Percentiles rank a stretch among this genome's conserved stretches.
These are phyloP conservation scores for Pseudonitzschia delicatissima DNA, from an alignment of 108 stramenopile species.

Conservation along the genomic window DNA sequence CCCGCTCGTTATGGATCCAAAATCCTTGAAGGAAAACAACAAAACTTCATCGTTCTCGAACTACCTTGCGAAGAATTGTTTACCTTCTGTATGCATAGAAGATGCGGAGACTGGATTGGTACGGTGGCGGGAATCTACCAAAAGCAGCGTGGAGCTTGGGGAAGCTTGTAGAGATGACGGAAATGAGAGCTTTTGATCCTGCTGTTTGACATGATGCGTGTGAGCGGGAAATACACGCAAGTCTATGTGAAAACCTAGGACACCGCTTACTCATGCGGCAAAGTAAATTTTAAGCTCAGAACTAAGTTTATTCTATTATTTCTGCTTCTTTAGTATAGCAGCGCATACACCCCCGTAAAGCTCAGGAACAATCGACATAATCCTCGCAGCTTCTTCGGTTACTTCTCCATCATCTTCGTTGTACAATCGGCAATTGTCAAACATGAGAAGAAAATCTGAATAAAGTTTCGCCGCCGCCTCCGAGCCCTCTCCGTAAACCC, in stretches of 20 bases:
- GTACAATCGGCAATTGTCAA: constrained; percentile 72
- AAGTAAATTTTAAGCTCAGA: too few species aligned
- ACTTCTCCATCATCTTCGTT: constrained; percentile 69
- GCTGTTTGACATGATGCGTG: neutral
- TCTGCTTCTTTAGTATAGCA: constrained; percentile 24
- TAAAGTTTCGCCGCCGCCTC: constrained; percentile 52
- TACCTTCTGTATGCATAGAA: constrained; percentile 23
- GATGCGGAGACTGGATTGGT: constrained; percentile 16
- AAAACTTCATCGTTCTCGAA: neutral
- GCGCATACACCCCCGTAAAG: constrained; percentile 44
- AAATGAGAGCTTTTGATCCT: neutral
- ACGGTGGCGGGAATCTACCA: constrained; percentile 26
- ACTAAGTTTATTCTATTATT: neutral
- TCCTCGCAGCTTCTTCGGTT: constrained; percentile 58
- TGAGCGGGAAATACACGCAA: neutral
- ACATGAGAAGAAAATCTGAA: constrained; percentile 66
- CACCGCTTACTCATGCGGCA: too few species aligned
- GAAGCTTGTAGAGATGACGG: too few species aligned
- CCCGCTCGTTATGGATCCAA: neutral
- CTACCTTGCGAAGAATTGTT: constrained; percentile 2
- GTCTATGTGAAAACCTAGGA: too few species aligned
- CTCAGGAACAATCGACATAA: constrained; percentile 60
- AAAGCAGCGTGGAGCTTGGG: neutral
- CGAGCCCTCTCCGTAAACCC: constrained; percentile 71
- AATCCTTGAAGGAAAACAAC: neutral